Evolutionary conservation across 1,284 basidiomycete genomes (phyloP).

Genomic region (Austroboletus novae-zelandiae): DNA sequence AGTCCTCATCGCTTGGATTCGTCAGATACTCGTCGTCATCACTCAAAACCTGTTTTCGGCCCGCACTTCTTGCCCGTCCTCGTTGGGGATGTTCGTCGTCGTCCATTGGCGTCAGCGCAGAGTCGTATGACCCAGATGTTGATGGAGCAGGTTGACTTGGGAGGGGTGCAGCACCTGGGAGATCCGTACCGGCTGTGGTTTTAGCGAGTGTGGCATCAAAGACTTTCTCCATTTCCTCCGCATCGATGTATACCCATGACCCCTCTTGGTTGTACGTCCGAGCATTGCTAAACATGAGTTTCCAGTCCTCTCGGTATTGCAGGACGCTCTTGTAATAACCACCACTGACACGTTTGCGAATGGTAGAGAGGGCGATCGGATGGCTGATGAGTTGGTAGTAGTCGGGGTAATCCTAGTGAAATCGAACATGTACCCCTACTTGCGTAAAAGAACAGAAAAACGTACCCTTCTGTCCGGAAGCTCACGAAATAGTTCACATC

Average conservation of each 20-base stretch:
- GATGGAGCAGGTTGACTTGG: constrained; percentile 38
- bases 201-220: constrained; percentile 67
- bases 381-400: constrained; percentile 79
- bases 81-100: constrained; percentile 66
- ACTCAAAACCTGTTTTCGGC: constrained; percentile 69
- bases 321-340: constrained; percentile 76
- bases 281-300: constrained; percentile 91
- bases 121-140: constrained; percentile 54
- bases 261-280: constrained; percentile 87
- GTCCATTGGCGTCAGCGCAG: constrained; percentile 72
- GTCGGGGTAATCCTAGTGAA: constrained; percentile 78
- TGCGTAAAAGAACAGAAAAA: not conserved
- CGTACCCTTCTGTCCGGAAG: constrained; percentile 69
- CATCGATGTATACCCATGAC: constrained; percentile 92
- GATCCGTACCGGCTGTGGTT: constrained; percentile 57
- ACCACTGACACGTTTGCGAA: constrained; percentile 79
- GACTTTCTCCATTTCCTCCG: constrained; percentile 87
- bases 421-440: not conserved
- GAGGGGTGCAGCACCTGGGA: constrained; percentile 64
- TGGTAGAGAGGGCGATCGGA: constrained; percentile 86
- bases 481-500: constrained; percentile 83
- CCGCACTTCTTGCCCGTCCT: constrained; percentile 47
- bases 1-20: constrained; percentile 57
- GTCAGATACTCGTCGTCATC: constrained; percentile 76
- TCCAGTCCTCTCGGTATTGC: constrained; percentile 79